A percentile compares a stretch with the other conserved stretches of the same genome.
Evolutionary conservation across 1,284 basidiomycete species (phyloP).

Genomic region (Tetrapyrgos nigripes): DNA sequence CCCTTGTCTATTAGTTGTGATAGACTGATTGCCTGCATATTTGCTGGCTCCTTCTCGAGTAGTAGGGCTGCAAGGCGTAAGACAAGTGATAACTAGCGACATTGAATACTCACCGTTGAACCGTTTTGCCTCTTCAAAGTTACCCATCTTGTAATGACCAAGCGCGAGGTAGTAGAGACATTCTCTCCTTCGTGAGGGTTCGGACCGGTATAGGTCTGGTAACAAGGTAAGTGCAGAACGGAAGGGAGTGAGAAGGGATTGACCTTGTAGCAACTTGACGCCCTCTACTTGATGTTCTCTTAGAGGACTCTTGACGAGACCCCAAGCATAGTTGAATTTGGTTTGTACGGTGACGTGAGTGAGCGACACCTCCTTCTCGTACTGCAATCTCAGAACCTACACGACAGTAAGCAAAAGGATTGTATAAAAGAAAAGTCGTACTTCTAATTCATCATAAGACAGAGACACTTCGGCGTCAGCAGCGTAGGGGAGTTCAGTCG

Average conservation of each 20-base stretch:
- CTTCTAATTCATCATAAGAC: slow-evolving; percentile 90
- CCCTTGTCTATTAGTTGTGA: slow-evolving; percentile 87
- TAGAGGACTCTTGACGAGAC: slow-evolving; percentile 88
- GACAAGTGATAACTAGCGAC: slow-evolving; percentile 11
- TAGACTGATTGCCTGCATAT: slow-evolving; percentile 93
- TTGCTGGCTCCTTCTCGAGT: slow-evolving; percentile 92
- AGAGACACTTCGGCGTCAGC: slow-evolving; percentile 93
- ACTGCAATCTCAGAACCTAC: slow-evolving; percentile 86
- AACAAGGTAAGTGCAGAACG: slow-evolving; percentile 13
- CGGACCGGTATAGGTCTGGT: slow-evolving; percentile 91
- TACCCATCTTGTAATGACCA: slow-evolving; percentile 97
- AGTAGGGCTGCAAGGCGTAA: slow-evolving; percentile 68
- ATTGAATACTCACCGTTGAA: slow-evolving; percentile 84
- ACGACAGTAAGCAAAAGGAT: neutral
- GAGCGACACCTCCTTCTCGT: slow-evolving; percentile 86
- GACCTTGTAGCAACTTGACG: slow-evolving; percentile 91
- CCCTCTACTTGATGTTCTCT: slow-evolving; percentile 90
- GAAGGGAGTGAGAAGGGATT: slow-evolving; percentile 26
- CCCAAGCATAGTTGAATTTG: slow-evolving; percentile 99
- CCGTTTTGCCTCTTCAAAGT: slow-evolving; percentile 91
- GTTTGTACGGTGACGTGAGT: slow-evolving; percentile 94
- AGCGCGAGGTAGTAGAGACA: slow-evolving; percentile 97
- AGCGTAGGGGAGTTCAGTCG: slow-evolving; percentile 93
- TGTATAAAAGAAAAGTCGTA: slow-evolving; percentile 35
- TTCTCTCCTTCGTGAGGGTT: slow-evolving; percentile 89